Evolutionary conservation across 23 red algal genomes (phyloP).

Genomic region (Gracilaria caudata): DNA sequence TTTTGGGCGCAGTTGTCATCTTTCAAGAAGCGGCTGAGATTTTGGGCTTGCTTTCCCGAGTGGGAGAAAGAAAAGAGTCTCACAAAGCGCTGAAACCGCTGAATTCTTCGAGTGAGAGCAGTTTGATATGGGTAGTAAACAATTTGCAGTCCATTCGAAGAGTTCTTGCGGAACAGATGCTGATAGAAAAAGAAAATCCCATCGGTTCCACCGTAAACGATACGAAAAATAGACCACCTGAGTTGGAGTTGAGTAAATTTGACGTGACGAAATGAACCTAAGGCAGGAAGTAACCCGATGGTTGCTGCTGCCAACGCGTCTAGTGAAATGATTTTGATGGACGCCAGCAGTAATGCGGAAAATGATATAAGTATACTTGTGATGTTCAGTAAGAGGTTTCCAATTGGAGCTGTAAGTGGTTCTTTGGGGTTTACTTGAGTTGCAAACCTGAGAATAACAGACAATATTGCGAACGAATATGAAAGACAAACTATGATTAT

Average conservation of each 20-base stretch:
- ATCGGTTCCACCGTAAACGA: background rate
- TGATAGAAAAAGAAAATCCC: constrained; percentile 17
- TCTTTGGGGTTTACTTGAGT: constrained; percentile 3
- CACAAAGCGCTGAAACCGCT: background rate
- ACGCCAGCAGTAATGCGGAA: background rate
- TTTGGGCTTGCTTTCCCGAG: background rate
- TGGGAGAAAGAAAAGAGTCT: background rate
- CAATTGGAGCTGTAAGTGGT: background rate
- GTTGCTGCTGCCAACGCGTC: constrained; percentile 2
- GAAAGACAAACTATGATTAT: constrained; percentile 12
- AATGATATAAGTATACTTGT: background rate
- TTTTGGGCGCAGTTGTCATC: constrained; percentile 3
- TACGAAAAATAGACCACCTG: constrained; percentile 7
- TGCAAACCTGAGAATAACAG: constrained; percentile 2
- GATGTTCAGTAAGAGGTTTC: background rate
- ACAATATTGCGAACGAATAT: background rate
- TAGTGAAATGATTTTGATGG: background rate
- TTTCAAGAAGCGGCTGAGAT: background rate
- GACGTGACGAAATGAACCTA: background rate
- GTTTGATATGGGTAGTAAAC: constrained; percentile 3
- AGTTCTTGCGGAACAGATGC: background rate
- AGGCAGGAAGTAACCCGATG: background rate
- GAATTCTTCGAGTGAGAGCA: background rate
- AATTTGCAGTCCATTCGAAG: background rate
- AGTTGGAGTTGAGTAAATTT: background rate